Evolutionary conservation across 2,329 filamentous ascomycete species (phyloP).

Genomic region (Claviceps sp.): DNA sequence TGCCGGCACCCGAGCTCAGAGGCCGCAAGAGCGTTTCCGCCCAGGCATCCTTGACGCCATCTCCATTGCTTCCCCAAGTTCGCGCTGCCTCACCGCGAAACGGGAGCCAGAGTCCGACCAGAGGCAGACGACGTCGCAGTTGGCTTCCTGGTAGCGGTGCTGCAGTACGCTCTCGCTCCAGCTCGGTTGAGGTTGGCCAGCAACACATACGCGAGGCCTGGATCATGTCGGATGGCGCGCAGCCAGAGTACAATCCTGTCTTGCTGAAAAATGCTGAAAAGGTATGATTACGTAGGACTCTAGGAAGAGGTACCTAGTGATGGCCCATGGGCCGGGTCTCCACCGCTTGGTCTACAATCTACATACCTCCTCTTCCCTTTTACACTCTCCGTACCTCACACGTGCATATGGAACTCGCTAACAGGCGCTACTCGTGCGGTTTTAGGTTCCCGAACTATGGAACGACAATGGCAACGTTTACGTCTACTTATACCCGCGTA

Average conservation of each 20-base stretch:
- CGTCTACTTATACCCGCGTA: slow-evolving; percentile 42
- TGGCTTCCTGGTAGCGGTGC: slow-evolving; percentile 39
- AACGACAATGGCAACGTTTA: slow-evolving; percentile 43
- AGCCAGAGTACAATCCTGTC: slow-evolving; percentile 41
- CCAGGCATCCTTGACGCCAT: slow-evolving; percentile 20
- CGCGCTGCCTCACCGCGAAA: slow-evolving; percentile 13
- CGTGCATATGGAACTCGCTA: too few relatives aligned
- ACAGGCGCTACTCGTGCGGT: not conserved
- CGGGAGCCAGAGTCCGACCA: slow-evolving; percentile 30
- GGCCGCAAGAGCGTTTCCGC: slow-evolving; percentile 34
- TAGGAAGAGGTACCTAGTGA: too few relatives aligned
- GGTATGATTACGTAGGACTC: slow-evolving; percentile 19
- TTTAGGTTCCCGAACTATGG: slow-evolving; percentile 55
- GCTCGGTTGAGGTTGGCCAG: slow-evolving; percentile 25
- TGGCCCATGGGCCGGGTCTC: not conserved
- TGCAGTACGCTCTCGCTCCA: slow-evolving; percentile 31
- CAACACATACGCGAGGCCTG: slow-evolving; percentile 28
- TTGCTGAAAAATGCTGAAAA: slow-evolving; percentile 41
- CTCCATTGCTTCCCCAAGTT: slow-evolving; percentile 11
- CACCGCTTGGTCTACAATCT: too few relatives aligned
- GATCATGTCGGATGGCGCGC: slow-evolving; percentile 39
- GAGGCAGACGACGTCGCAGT: slow-evolving; percentile 35
- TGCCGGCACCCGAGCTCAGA: slow-evolving; percentile 19
- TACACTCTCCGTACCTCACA: too few relatives aligned
- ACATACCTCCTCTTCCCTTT: too few relatives aligned